phyloP scores from a whole-genome alignment of 108 stramenopile genomes.

The Aurantiochytrium sp. region DNA sequence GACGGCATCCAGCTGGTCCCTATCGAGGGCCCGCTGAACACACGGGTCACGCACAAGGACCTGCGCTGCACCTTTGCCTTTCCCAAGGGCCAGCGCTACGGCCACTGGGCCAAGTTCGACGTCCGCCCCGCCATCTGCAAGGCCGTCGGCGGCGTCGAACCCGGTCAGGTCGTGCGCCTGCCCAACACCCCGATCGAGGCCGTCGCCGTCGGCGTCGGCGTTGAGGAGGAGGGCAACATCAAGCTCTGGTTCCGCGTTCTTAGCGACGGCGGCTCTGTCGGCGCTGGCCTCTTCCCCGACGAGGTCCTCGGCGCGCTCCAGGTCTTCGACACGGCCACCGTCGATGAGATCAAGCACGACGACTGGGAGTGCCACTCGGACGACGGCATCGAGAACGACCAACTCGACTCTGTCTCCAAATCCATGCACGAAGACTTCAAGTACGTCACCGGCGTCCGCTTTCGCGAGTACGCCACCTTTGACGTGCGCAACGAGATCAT shows the following conservation, averaged over 20 bases:
- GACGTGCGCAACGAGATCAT: not conserved
- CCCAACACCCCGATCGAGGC: not conserved
- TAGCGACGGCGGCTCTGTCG: not conserved
- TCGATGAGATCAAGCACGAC: not conserved
- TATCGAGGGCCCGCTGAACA: not conserved
- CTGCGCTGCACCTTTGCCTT: conserved; percentile 28
- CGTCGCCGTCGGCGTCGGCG: not conserved
- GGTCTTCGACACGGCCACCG: not conserved
- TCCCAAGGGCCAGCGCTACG: not conserved
- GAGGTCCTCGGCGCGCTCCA: not conserved
- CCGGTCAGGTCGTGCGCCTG: not conserved
- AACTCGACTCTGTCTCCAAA: not conserved
- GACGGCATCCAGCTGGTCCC: not conserved
- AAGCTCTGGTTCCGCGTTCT: not conserved
- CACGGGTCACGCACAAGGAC: not conserved
- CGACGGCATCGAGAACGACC: not conserved
- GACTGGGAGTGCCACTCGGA: conserved; percentile 22
- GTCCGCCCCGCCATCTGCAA: not conserved
- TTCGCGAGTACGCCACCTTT: not conserved
- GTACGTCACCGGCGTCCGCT: not conserved
- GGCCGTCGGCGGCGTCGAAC: not conserved
- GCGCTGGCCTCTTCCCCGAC: not conserved
- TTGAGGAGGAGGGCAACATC: not conserved
- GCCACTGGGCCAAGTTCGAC: conserved; percentile 21
- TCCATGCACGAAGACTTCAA: not conserved